These are phyloP conservation scores for Pythium aphanidermatum DNA, from an alignment of 352 stramenopile species.

Conservation along the genomic window DNA sequence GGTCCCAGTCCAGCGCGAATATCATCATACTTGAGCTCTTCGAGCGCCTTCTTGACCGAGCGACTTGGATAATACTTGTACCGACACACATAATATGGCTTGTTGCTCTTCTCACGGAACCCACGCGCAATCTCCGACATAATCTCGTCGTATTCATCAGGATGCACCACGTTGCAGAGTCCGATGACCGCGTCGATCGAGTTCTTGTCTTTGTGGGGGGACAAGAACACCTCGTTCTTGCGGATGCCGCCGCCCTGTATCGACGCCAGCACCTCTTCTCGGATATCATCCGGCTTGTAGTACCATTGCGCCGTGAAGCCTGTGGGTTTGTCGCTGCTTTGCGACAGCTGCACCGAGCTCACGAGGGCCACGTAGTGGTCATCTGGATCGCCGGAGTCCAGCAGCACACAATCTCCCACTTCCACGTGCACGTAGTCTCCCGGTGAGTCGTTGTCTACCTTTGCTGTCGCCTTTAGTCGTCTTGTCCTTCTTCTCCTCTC, in stretches of 20 bases:
- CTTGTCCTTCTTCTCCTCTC: background rate
- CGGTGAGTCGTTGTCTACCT: slow-evolving; percentile 29
- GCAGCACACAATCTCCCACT: slow-evolving; percentile 69
- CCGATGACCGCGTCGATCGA: slow-evolving; percentile 72
- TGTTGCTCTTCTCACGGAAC: slow-evolving; percentile 51
- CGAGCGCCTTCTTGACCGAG: slow-evolving; percentile 56
- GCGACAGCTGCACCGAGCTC: slow-evolving; percentile 59
- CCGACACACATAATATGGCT: slow-evolving; percentile 66
- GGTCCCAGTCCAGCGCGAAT: slow-evolving; percentile 58
- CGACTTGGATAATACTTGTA: slow-evolving; percentile 80
- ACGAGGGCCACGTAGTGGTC: slow-evolving; percentile 73
- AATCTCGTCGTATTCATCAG: slow-evolving; percentile 68
- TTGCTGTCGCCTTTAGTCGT: too few relatives aligned
- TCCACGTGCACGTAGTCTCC: slow-evolving; percentile 60
- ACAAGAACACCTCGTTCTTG: slow-evolving; percentile 76
- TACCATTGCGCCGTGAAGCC: slow-evolving; percentile 83
- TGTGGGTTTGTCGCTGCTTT: slow-evolving; percentile 34
- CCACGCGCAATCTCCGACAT: slow-evolving; percentile 62
- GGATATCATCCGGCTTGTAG: slow-evolving; percentile 75
- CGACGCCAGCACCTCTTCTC: slow-evolving; percentile 46
- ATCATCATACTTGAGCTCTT: slow-evolving; percentile 58
- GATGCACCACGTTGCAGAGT: slow-evolving; percentile 68
- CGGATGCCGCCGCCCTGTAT: slow-evolving; percentile 58
- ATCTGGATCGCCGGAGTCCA: slow-evolving; percentile 64
- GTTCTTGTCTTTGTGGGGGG: slow-evolving; percentile 80